Conservation (phyloP, 2,329 filamentous ascomycete species). For the Colletotrichum echinochloae region DNA sequence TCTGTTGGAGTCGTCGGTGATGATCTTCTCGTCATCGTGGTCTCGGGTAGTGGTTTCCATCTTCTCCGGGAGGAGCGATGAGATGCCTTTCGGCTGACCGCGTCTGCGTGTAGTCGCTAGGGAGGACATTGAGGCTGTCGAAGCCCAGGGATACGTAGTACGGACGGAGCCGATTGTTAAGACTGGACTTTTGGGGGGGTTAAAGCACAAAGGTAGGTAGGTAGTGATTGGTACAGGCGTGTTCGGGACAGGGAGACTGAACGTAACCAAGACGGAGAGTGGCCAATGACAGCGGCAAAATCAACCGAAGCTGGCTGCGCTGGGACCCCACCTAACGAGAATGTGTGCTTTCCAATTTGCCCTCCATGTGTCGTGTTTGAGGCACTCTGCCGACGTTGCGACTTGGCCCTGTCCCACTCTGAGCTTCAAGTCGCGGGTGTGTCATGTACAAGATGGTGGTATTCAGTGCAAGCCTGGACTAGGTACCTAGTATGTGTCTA, state of each 20-base stretch:
- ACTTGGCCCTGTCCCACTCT: not conserved
- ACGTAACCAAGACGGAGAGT: not conserved
- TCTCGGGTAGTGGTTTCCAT: slow-evolving; percentile 26
- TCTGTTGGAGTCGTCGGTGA: slow-evolving; percentile 2
- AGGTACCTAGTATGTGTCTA: no score
- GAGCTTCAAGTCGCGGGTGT: not conserved
- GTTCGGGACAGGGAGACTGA: slow-evolving; percentile 12
- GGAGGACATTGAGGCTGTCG: slow-evolving; percentile 53
- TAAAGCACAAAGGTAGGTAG: slow-evolving; percentile 12
- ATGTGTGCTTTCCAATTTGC: not conserved
- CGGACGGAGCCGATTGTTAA: not conserved
- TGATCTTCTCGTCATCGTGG: slow-evolving; percentile 14
- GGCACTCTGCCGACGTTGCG: not conserved
- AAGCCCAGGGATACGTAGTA: slow-evolving; percentile 7
- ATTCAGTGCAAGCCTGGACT: not conserved
- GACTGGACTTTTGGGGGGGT: slow-evolving; percentile 4
- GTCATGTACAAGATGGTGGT: not conserved
- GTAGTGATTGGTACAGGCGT: slow-evolving; percentile 1
- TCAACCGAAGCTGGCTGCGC: slow-evolving; percentile 7
- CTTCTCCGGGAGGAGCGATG: slow-evolving; percentile 33
- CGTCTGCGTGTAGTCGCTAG: slow-evolving; percentile 59
- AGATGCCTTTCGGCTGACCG: slow-evolving; percentile 41
- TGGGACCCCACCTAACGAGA: not conserved
- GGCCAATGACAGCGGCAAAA: slow-evolving; percentile 25
- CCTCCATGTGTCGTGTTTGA: not conserved